Evolutionary conservation across 371 early-diverging fungal genomes (phyloP), one percentile per base, ranked within the genome.

Genomic region (Enterospora canceri): DNA sequence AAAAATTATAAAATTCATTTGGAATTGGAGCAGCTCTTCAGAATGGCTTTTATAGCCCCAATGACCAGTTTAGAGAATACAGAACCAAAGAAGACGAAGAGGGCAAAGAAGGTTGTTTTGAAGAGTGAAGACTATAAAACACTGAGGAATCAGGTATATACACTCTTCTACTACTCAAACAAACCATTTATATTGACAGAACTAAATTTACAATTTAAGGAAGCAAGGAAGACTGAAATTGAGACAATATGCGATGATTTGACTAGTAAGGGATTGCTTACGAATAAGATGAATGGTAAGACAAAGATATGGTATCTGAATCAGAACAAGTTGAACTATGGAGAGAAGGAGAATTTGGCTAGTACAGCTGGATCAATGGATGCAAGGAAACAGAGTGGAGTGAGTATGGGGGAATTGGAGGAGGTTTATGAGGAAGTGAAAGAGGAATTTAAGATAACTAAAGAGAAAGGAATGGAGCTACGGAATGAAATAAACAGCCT

Each of bases 291-390:
- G 21, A 53, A 67, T 47, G 49, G 58, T 16, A 71, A 72, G 26
- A 40, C 69, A 0, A 66, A 64, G 19, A 32, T 75, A 19, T 75
- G 65, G 40, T 63, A 35, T 57, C 26, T 71, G 21, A 60, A 58
- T 29, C 71, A 73, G 32, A 56, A 66, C 21, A 29, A 51, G 23
- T 57, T 70, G 31, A 32, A 53, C 12, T 65, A 47, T 28, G 54
- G 35, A 21, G 50, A 34, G 30, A 51, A 51, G 26, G 26, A 58
- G 32, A n/a, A 19, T n/a, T 4, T 58, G 4, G 32, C 12, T 4
- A 50, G 31, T 18, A 8, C 5, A 31, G 8, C 12, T 5, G 54
- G 19, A 53, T 16, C 23, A 8, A 19, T 19, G 23, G 53, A 64
- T n/a, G 12, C 16, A 16, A 19, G 21, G 24, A 21, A 5, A 5